Base-by-base conservation (phyloP, 139 green algal species). In the Chlorella sp. region DNA sequence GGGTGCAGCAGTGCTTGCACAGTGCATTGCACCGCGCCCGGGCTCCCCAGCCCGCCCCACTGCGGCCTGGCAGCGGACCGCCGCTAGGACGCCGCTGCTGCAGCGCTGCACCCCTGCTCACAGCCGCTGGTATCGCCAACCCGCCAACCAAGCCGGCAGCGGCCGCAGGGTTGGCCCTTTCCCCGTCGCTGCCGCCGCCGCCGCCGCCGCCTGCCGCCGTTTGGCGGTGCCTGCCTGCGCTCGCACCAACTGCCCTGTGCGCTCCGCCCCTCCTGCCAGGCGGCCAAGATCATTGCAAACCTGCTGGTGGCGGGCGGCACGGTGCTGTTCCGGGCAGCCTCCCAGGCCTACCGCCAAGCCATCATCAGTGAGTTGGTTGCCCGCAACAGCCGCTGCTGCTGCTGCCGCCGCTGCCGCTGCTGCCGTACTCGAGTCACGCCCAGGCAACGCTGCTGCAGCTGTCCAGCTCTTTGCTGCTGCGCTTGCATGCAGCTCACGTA, bases 341-440 rank as follows among this genome's bases (percentile, higher is more conserved):
- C 93, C 2, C 93, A 97, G 51, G 95, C 95, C 0, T 98, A 95
- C 82, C 88, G 81, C 18, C 94, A 98, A 60, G 95, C 95, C 13
- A 91, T 98, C 28, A 83, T 95, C 51, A 98, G 95, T 98, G 76
- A 95, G 95, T 91, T 0, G 7, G 32, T 47, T 11, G 16, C 15
- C n/a, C 23, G 51, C 28, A 17, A 0, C 20, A 12, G 62, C 60
- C 62, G 68, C 68, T 51, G 32, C 68, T 30, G 51, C 34, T 32
- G 3, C 18, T 15, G 34, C 21, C 16, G 34, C 68, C 20, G 41
- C 36, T 64, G 26, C 7, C 13, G 32, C 17, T 69, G 34, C 28
- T 57, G 76, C 16, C 11, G 16, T 38, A 38, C 34, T 39, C n/a
- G n/a, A n/a, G n/a, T n/a, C n/a, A n/a, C n/a, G n/a, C n/a, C n/a